These are phyloP conservation scores for Chlamydomonas reinhardtii DNA, from an alignment of 163 green algal genomes.

Conservation along the genomic window DNA sequence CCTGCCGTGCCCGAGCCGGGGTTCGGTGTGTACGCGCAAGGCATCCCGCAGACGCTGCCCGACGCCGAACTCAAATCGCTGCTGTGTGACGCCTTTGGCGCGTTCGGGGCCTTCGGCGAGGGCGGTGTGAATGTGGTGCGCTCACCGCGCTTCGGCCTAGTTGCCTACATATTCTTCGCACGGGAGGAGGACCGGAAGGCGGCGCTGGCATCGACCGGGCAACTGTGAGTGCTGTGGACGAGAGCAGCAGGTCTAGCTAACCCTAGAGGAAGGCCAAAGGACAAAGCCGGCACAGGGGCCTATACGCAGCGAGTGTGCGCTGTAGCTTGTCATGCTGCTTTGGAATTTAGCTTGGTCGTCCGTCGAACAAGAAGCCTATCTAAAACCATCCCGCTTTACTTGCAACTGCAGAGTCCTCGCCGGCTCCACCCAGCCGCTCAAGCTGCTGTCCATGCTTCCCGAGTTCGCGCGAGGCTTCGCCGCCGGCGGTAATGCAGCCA, in stretches of 20 bases:
- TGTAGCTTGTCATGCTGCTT: no score
- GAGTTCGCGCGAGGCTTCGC: slow-evolving; percentile 38
- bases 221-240: slow-evolving; percentile 17
- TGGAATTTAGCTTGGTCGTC: no score
- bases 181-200: slow-evolving; percentile 5
- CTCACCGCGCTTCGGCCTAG: slow-evolving; percentile 44
- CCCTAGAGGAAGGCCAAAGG: no score
- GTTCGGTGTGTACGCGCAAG: slow-evolving; percentile 31
- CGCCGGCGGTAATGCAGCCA: neutral
- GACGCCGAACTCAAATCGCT: slow-evolving; percentile 8
- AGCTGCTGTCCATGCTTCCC: slow-evolving; percentile 10
- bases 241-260: neutral
- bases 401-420: no score
- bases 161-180: slow-evolving; percentile 41
- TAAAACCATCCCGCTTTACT: no score
- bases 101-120: slow-evolving; percentile 21
- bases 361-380: no score
- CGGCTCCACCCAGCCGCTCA: neutral
- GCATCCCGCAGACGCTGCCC: slow-evolving; percentile 16
- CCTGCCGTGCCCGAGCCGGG: neutral
- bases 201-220: slow-evolving; percentile 4
- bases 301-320: no score
- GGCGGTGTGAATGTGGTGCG: slow-evolving; percentile 31
- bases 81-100: neutral
- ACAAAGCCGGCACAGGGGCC: no score